Percentiles rank a stretch among this genome's conserved stretches.
Conservation (phyloP, 2,329 filamentous ascomycete genomes). For the Colletotrichum spinosum region DNA sequence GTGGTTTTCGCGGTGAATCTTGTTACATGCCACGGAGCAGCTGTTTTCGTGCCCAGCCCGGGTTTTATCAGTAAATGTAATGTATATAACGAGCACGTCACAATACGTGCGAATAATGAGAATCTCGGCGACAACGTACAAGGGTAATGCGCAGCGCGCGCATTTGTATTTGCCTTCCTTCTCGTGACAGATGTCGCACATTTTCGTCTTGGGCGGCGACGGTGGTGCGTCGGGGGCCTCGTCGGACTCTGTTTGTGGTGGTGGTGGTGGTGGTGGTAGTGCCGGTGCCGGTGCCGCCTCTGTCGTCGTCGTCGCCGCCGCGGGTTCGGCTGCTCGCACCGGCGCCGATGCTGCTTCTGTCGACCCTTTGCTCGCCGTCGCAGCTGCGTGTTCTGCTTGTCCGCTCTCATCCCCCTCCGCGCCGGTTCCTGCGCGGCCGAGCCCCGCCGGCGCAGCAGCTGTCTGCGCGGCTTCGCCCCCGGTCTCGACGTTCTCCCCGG, state of each 20-base stretch:
- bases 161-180: constrained; percentile 72
- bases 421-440: background rate
- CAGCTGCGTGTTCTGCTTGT: background rate
- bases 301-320: background rate
- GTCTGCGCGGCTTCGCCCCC: background rate
- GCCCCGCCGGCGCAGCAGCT: too few species aligned
- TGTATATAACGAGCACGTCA: constrained; percentile 22
- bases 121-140: constrained; percentile 57
- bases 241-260: background rate
- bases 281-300: background rate
- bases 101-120: constrained; percentile 7
- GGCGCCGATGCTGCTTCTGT: background rate
- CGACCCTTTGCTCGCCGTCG: background rate
- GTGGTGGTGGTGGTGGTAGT: background rate
- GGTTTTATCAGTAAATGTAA: constrained; percentile 29
- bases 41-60: constrained; percentile 46
- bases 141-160: constrained; percentile 66
- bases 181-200: constrained; percentile 65
- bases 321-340: background rate
- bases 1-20: constrained; percentile 62
- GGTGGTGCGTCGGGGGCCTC: background rate
- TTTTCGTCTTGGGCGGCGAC: constrained; percentile 33
- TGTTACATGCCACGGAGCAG: constrained; percentile 70
- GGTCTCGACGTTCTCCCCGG: background rate
- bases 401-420: background rate